Evolutionary conservation across 352 stramenopile genomes (phyloP), one percentile per base, ranked within the genome.

Genomic region (Phytophthora multivora): DNA sequence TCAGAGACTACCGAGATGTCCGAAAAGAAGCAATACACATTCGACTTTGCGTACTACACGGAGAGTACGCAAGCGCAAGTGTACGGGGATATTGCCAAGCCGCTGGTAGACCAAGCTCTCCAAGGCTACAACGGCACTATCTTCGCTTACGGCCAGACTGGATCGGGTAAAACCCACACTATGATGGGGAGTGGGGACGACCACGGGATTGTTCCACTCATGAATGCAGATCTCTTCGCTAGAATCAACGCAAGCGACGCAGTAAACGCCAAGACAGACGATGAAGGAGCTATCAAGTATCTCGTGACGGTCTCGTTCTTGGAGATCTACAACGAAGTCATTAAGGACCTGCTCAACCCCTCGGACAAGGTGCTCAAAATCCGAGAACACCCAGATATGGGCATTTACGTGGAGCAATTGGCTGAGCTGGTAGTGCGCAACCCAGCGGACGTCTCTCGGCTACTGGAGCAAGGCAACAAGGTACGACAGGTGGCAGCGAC

Each of bases 251-350:
- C 53, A 18, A 73, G 63, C 30, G 59, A 71, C 15, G 51, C 42
- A 19, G 52, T 60, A 7, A 68, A 57, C 21, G 47, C 40, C 39
- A 68, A 64, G 28, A 23, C 13, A 7, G 47, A 65, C 9, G 66
- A 63, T n/a, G 54, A 73, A 18, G 58, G 58, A 45, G 70, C 57
- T 4, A 71, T 82, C 41, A 88, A 97, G 62, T 98, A 88, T 62
- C 75, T 97, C 26, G 79, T 98, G 13, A 91, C 85, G 1, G 91
- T 97, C 13, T 97, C 89, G n/a, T 98, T 97, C 60, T 71, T 98
- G 18, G 94, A 98, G 58, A 97, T 98, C 53, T 98, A 98, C 78
- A 98, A 98, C 66, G 95, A 98, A 64, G 83, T 96, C 1, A 96
- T 98, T 57, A 91, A 96, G 35, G 95, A 98, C 59, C 64, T 98